Base-by-base conservation (phyloP, 768 basidiomycete genomes). In the Boletus rubroflammeus region DNA sequence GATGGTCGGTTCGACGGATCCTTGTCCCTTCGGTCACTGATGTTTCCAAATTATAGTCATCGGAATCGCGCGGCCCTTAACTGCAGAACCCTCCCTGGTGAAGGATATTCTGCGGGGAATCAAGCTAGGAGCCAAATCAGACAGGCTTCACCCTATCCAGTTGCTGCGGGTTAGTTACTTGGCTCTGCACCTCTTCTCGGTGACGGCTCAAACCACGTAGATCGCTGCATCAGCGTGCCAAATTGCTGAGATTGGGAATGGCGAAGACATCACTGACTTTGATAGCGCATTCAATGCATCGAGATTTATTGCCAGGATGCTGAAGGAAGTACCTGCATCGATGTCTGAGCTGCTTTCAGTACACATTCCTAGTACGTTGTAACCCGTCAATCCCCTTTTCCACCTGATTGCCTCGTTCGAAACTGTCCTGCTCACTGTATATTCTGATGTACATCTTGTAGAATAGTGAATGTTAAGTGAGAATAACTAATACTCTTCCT, bases 141-240 rank as follows among this genome's bases (percentile, higher is more conserved):
- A 69, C 29, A 63, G 56, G 29, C 51, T 73, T 3, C 78, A 77
- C 17, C 70, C 73, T 9, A 75, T 78, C 13, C 78, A 68, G 13
- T 44, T 68, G 5, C 43, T 72, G 8, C 64, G 60, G 48, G 69
- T 72, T n/a, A 53, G 62, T 59, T 15, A 15, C 34, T 38, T 46
- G 13, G 21, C 6, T 35, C 17, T 38, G 23, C 5, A 28, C 9
- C 36, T n/a, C 28, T 38, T 15, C 9, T 28, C 1, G 2, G n/a
- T 42, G 40, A 55, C 9, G 15, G 6, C 36, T 55, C 6, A 50
- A 23, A 38, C 11, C 19, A 21, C 32, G 10, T 42, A 70, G 69
- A 68, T 70, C n/a, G 69, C 65, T 26, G 69, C 68, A 13, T 53
- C 69, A 21, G 64, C 62, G 8, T 54, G 57, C 15, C 69, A 70